Percentiles rank a stretch among this genome's conserved stretches.
Conservation (phyloP, 2,329 filamentous ascomycete genomes). For the Amesomyces nigricolor region DNA sequence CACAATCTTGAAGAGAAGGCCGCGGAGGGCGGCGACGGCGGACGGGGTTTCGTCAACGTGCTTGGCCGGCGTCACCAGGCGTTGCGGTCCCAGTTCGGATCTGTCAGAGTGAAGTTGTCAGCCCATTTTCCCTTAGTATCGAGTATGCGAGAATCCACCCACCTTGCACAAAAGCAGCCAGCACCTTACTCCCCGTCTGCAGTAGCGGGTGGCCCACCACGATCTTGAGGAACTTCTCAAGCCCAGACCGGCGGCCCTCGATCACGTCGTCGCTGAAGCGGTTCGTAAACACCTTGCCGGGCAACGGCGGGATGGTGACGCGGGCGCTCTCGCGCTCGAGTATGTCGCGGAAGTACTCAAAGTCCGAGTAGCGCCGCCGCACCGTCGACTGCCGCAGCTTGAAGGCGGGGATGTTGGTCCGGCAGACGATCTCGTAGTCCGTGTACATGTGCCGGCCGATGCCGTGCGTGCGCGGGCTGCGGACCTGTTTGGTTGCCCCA, state of each 20-base stretch:
- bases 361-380: slow-evolving; percentile 91
- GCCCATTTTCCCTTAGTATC: neutral
- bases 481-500: too few relatives aligned
- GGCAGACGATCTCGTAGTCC: slow-evolving; percentile 95
- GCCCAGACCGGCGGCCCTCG: slow-evolving; percentile 81
- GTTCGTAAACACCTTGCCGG: slow-evolving; percentile 97
- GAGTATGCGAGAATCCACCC: neutral
- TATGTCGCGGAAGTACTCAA: slow-evolving; percentile 98
- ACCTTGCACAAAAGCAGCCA: slow-evolving; percentile 94
- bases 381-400: slow-evolving; percentile 87
- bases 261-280: slow-evolving; percentile 98
- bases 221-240: slow-evolving; percentile 95
- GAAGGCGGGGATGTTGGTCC: slow-evolving; percentile 98
- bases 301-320: slow-evolving; percentile 91
- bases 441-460: slow-evolving; percentile 97
- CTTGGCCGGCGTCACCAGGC: slow-evolving; percentile 60
- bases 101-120: slow-evolving; percentile 35
- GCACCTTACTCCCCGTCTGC: slow-evolving; percentile 95
- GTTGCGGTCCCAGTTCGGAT: slow-evolving; percentile 87
- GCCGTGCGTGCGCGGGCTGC: slow-evolving; percentile 85
- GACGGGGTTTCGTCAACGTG: slow-evolving; percentile 22
- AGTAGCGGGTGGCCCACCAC: slow-evolving; percentile 93
- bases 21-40: slow-evolving; percentile 1
- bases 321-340: slow-evolving; percentile 90
- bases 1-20: neutral